phyloP scores from a whole-genome alignment of 441 rosid species.

The Sinapis alba region DNA sequence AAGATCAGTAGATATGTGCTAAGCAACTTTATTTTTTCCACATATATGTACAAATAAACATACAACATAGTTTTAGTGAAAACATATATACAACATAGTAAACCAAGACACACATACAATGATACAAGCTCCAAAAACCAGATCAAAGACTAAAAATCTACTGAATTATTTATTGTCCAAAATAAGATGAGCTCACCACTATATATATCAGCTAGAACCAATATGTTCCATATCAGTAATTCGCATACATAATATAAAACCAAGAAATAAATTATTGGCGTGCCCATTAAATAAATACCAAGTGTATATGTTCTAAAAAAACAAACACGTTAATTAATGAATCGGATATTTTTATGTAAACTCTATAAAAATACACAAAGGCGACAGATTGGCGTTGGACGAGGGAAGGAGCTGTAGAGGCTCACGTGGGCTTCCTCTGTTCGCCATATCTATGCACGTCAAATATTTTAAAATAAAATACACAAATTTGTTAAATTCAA shows the following conservation, averaged over 20 bases:
- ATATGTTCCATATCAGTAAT: neutral
- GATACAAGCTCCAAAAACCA: neutral
- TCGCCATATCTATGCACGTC: constrained; percentile 20
- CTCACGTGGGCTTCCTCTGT: constrained; percentile 51
- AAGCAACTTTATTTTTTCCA: neutral
- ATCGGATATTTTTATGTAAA: neutral
- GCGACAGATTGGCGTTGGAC: constrained; percentile 56
- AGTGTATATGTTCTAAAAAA: neutral
- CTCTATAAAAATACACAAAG: constrained; percentile 8
- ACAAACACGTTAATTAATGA: neutral
- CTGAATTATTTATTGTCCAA: neutral
- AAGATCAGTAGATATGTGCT: neutral
- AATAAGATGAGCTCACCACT: neutral
- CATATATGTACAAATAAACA: neutral
- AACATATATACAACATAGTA: neutral
- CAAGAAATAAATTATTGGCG: neutral
- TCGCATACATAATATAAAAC: neutral
- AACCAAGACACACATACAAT: neutral
- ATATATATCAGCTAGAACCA: neutral
- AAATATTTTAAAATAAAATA: constrained; percentile 10
- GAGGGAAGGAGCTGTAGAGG: constrained; percentile 40
- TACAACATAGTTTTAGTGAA: neutral
- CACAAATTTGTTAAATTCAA: neutral
- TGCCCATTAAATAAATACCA: neutral
- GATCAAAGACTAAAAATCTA: neutral